Conservation (phyloP, 805 yeast species). For the Starmerella vaccinii region DNA sequence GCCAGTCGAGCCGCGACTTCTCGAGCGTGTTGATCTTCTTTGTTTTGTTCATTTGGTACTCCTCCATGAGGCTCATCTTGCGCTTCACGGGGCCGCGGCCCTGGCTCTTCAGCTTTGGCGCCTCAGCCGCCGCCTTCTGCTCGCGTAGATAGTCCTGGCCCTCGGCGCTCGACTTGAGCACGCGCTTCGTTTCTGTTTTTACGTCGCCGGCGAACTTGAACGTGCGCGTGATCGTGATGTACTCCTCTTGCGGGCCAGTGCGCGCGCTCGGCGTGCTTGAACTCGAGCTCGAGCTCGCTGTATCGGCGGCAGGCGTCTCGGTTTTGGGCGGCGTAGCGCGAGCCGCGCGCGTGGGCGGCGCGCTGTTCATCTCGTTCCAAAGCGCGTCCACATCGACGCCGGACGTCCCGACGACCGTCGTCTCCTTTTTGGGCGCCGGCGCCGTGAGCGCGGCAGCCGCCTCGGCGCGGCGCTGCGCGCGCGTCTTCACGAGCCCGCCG, state of each 20-base stretch:
- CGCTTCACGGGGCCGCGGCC: constrained; percentile 41
- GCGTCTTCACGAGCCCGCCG: constrained; percentile 61
- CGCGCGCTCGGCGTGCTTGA: neutral
- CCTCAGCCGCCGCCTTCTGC: constrained; percentile 21
- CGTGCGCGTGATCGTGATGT: constrained; percentile 60
- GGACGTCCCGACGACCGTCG: constrained; percentile 23
- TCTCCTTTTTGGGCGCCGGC: neutral
- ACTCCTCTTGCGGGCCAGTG: constrained; percentile 33
- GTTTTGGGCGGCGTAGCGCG: neutral
- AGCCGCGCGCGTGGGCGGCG: neutral
- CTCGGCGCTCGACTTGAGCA: constrained; percentile 69
- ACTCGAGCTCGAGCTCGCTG: neutral
- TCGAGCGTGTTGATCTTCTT: constrained; percentile 83
- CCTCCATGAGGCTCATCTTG: constrained; percentile 66
- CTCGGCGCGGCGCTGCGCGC: constrained; percentile 44
- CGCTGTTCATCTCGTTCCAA: constrained; percentile 45
- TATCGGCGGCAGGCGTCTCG: neutral
- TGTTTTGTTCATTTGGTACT: constrained; percentile 55
- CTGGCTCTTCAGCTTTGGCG: constrained; percentile 5
- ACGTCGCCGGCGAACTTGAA: constrained; percentile 86
- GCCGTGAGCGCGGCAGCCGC: constrained; percentile 19
- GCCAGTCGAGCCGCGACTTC: constrained; percentile 91
- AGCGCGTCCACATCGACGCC: constrained; percentile 42
- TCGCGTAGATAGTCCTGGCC: constrained; percentile 67
- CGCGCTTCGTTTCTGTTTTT: constrained; percentile 66